Evolutionary conservation across 352 stramenopile species (phyloP), one percentile per base, ranked within the genome.

Genomic region (Pythium diclinum): DNA sequence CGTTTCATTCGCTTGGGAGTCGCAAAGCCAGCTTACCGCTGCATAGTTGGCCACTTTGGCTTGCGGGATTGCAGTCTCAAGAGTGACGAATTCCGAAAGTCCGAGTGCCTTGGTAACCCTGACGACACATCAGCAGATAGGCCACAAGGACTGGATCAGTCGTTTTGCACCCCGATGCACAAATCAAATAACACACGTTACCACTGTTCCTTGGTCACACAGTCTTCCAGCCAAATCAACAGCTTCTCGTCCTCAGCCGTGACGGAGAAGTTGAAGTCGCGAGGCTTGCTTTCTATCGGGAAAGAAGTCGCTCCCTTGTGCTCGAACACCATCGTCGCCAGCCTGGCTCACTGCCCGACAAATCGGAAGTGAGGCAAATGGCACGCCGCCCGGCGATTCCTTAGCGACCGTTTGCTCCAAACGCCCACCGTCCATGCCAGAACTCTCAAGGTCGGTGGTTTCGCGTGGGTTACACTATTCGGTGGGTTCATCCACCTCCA

Each of bases 161-260:
- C 3, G 1, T 30, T n/a, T 6, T 6, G 14, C 17, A 30, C 13
- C 21, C 3, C 47, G 7, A 16, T 10, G 2, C 8, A 0, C 34
- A 3, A n/a, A 33, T 3, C 9, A 55, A 9, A 5, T 6, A 55
- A 28, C 25, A 28, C 1, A 28, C n/a, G n/a, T n/a, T 28, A 28
- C 47, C 47, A 55, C 34, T 55, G 47, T 7, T 55, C n/a, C 25
- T 55, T 59, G 0, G 33, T 33, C 53, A 47, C 19, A n/a, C 6
- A 17, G 32, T 59, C 53, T 30, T 59, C 53, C 30, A 59, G 21
- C 53, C 32, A 48, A 10, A 59, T 59, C 8, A 9, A 30, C 32
- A 59, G 17, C 53, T n/a, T 59, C 6, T 59, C 34, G 16, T 59
- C 53, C 3, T 4, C 10, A 14, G 19, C 53, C 14, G 19, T 33